Conservation (phyloP, 331 rosid species). For the Cucumis variabilis region DNA sequence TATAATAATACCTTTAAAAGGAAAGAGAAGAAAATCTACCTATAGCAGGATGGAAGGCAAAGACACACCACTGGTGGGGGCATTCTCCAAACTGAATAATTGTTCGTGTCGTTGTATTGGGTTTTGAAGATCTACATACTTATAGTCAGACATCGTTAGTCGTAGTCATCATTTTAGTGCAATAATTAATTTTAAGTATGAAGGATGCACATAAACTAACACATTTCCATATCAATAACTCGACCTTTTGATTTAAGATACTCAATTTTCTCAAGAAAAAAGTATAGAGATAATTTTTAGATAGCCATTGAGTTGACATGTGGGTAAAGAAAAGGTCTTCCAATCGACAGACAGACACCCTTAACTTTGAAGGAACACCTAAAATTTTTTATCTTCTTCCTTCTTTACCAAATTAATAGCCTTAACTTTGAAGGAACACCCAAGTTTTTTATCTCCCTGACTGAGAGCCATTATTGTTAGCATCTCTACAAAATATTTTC, state of each 20-base stretch:
- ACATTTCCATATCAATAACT: background rate
- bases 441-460: too few relatives aligned
- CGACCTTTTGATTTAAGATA: background rate
- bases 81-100: constrained; percentile 75
- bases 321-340: background rate
- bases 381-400: too few relatives aligned
- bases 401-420: too few relatives aligned
- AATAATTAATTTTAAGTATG: background rate
- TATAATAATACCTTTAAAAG: constrained; percentile 21
- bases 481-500: too few relatives aligned
- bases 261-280: background rate
- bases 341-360: background rate
- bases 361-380: too few relatives aligned
- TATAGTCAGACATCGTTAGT: constrained; percentile 43
- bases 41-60: constrained; percentile 91
- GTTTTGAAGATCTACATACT: constrained; percentile 82
- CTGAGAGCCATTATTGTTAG: too few relatives aligned
- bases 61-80: constrained; percentile 87
- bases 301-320: background rate
- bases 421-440: too few relatives aligned
- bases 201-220: background rate
- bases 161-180: background rate
- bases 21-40: constrained; percentile 48
- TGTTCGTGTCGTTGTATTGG: constrained; percentile 83
- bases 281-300: background rate